Conservation (phyloP, 345 rosid genomes). For the Eucalyptus victrix region DNA sequence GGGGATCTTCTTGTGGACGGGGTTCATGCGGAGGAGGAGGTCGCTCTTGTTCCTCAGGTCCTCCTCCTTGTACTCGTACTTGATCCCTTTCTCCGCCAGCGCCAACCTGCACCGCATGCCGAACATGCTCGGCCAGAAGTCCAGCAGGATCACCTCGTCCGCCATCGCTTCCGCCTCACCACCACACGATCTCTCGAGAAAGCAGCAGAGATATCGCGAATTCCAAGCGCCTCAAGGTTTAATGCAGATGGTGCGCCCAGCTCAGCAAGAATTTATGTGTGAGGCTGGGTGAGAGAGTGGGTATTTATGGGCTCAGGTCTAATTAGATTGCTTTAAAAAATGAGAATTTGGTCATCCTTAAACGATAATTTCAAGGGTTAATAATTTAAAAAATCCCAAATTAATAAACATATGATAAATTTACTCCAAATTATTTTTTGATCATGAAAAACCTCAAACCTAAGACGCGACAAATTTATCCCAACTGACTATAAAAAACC, state of each 20-base stretch:
- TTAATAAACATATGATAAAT: no score
- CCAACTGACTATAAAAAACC: no score
- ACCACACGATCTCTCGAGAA: not conserved
- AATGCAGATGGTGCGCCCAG: not conserved
- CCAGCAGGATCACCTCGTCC: slow-evolving; percentile 5
- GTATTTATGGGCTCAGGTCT: not conserved
- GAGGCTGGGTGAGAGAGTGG: not conserved
- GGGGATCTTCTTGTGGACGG: not conserved
- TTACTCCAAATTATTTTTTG: no score
- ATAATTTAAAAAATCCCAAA: no score
- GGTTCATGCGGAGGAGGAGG: not conserved
- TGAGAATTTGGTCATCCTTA: not conserved
- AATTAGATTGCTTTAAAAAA: not conserved
- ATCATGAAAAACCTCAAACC: no score
- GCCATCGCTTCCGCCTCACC: not conserved
- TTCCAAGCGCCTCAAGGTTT: not conserved
- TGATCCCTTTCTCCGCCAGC: slow-evolving; percentile 4
- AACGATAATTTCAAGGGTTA: no score
- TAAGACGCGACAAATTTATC: no score
- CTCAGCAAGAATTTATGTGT: no score
- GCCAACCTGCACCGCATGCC: slow-evolving; percentile 12
- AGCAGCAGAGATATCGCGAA: not conserved
- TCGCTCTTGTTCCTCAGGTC: slow-evolving; percentile 10
- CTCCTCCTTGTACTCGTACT: slow-evolving; percentile 7
- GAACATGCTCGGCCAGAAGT: slow-evolving; percentile 17